Evolutionary conservation across 768 basidiomycete species (phyloP).

Genomic region (Coprinopsis cinerea): DNA sequence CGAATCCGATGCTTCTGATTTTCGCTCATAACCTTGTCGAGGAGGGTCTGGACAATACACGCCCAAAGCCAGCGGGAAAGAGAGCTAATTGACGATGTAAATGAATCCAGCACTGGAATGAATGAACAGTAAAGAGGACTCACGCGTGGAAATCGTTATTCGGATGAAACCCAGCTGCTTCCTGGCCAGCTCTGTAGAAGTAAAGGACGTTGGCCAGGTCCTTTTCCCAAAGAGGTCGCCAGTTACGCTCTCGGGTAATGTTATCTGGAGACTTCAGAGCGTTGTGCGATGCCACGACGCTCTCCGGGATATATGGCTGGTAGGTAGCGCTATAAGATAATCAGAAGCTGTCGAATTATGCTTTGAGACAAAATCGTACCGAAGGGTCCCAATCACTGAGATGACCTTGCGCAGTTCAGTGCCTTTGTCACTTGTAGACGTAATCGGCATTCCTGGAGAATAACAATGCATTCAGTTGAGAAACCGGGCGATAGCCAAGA

Average conservation of each 20-base stretch:
- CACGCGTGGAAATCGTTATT: slow-evolving; percentile 18
- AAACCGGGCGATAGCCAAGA: not conserved
- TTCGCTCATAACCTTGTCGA: slow-evolving; percentile 15
- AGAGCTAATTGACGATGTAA: too few species aligned
- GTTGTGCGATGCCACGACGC: slow-evolving; percentile 17
- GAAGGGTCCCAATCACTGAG: too few species aligned
- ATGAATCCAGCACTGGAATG: too few species aligned
- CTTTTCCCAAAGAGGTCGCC: slow-evolving; percentile 23
- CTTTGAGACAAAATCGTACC: not conserved
- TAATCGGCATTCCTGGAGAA: slow-evolving; percentile 18
- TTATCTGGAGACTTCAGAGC: slow-evolving; percentile 23
- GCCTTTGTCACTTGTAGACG: slow-evolving; percentile 18
- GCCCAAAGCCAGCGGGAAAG: slow-evolving; percentile 21
- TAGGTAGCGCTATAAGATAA: slow-evolving; percentile 11
- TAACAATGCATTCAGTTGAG: not conserved
- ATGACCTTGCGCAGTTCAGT: slow-evolving; percentile 18
- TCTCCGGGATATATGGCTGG: slow-evolving; percentile 17
- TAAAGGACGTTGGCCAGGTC: slow-evolving; percentile 21
- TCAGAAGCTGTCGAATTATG: too few species aligned
- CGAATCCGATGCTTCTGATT: slow-evolving; percentile 16
- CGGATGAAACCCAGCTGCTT: slow-evolving; percentile 15
- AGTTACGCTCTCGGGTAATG: slow-evolving; percentile 23
- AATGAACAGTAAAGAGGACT: slow-evolving; percentile 6
- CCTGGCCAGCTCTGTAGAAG: slow-evolving; percentile 16
- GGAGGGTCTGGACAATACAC: slow-evolving; percentile 15